These are phyloP conservation scores for Balamuthia mandrillaris DNA, from an alignment of 208 protist species.

Conservation along the genomic window DNA sequence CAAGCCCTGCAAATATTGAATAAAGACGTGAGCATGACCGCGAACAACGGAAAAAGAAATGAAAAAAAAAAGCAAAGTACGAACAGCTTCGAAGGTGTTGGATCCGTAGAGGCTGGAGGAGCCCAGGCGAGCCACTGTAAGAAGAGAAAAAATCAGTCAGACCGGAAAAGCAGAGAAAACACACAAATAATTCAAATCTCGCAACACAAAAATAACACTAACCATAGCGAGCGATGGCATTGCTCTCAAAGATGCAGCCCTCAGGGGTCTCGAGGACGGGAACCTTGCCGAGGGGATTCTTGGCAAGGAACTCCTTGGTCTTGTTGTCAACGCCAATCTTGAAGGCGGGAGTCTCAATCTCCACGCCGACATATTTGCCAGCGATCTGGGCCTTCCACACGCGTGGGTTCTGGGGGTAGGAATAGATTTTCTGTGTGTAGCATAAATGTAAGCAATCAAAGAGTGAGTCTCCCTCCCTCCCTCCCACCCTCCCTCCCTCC, in stretches of 20 bases:
- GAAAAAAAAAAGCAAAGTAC: too few species aligned
- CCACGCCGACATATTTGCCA: slow-evolving; percentile 58
- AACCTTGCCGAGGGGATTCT: slow-evolving; percentile 42
- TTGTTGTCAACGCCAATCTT: slow-evolving; percentile 39
- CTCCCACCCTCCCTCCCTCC: too few species aligned
- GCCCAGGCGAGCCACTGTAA: too few species aligned
- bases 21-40: not conserved
- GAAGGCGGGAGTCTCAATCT: slow-evolving; percentile 51
- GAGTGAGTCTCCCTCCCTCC: not conserved
- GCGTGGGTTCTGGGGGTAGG: slow-evolving; percentile 55
- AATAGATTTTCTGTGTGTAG: slow-evolving; percentile 46
- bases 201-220: too few species aligned
- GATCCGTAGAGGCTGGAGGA: slow-evolving; percentile 44
- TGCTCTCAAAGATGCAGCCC: slow-evolving; percentile 63
- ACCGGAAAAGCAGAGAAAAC: too few species aligned
- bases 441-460: not conserved
- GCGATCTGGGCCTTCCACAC: slow-evolving; percentile 58
- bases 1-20: not conserved
- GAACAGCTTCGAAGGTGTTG: slow-evolving; percentile 15
- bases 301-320: not conserved
- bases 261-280: slow-evolving; percentile 54
- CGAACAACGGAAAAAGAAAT: not conserved
- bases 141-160: too few species aligned
- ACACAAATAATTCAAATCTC: too few species aligned
- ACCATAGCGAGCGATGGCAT: slow-evolving; percentile 57